These are phyloP conservation scores for Penicillium vulpinum DNA, from an alignment of 2,329 filamentous ascomycete species.

Conservation along the genomic window DNA sequence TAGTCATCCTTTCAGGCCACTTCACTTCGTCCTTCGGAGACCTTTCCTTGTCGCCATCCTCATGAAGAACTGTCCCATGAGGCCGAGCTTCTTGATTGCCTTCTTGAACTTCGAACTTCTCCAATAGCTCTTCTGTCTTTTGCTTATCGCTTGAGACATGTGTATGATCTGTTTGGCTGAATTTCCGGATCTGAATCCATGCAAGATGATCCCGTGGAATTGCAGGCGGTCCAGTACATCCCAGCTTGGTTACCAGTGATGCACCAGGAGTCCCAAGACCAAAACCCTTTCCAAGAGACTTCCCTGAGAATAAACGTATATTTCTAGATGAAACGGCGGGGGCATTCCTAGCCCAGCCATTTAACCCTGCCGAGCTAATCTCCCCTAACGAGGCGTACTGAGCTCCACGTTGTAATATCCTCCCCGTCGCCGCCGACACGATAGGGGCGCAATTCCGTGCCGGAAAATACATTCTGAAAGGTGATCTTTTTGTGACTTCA, in stretches of 20 bases:
- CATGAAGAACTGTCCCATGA: conserved; percentile 26
- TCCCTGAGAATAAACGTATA: neutral
- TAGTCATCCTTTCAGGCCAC: conserved; percentile 56
- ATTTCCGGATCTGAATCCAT: conserved; percentile 12
- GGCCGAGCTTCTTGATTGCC: conserved; percentile 20
- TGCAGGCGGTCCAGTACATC: neutral
- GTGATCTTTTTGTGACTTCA: neutral
- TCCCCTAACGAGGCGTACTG: conserved; percentile 4
- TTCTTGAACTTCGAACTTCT: conserved; percentile 43
- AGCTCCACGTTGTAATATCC: neutral
- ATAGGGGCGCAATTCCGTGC: conserved; percentile 13
- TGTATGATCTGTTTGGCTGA: conserved; percentile 19
- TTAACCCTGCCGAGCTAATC: neutral
- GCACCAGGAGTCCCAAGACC: neutral
- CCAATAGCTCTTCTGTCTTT: conserved; percentile 36
- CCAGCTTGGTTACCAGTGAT: neutral
- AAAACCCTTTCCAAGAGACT: neutral
- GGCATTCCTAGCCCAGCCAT: neutral
- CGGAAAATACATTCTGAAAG: conserved; percentile 12
- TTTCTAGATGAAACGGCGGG: neutral
- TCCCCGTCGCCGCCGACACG: conserved; percentile 4
- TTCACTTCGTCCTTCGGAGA: conserved; percentile 1
- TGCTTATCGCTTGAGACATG: conserved; percentile 28
- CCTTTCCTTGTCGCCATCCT: conserved; percentile 30
- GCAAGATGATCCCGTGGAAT: neutral